Conservation (phyloP, 805 yeast genomes). For the Yarrowia divulgata region DNA sequence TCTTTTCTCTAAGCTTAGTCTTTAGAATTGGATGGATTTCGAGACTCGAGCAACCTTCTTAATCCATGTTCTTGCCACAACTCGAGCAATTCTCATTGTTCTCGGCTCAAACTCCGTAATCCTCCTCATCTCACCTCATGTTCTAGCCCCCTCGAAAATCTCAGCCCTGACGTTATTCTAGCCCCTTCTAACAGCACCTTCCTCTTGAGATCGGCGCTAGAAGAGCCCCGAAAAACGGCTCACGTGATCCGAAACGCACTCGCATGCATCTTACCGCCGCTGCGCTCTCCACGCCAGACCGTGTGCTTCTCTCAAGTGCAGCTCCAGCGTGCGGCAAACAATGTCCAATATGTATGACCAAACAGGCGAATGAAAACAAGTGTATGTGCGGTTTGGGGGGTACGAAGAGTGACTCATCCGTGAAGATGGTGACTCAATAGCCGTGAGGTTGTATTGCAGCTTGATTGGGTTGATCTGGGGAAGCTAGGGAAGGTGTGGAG, state of each 20-base stretch:
- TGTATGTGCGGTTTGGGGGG: background rate
- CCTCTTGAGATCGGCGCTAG: background rate
- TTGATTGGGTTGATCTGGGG: background rate
- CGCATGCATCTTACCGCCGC: constrained; percentile 13
- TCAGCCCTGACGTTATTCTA: background rate
- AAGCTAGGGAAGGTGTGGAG: background rate
- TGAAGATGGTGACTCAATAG: background rate
- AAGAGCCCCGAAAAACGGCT: constrained; percentile 15
- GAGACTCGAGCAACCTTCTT: background rate
- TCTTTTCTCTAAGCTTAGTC: too few species aligned
- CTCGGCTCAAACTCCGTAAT: background rate
- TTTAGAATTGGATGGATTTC: too few species aligned
- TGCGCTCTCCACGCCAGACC: constrained; percentile 18
- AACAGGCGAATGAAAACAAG: background rate
- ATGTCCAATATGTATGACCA: constrained; percentile 10
- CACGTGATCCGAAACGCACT: constrained; percentile 16
- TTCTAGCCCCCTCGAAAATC: background rate
- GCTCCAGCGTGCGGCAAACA: constrained; percentile 1
- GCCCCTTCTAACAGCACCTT: background rate
- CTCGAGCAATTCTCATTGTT: background rate
- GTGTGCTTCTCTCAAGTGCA: constrained; percentile 1
- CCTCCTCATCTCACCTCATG: background rate
- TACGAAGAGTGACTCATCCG: background rate
- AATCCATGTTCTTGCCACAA: background rate
- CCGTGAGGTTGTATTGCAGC: background rate